Evolutionary conservation across 208 protist genomes (phyloP), one percentile per base, ranked within the genome.

Genomic region (Crithidia acanthocephali): DNA sequence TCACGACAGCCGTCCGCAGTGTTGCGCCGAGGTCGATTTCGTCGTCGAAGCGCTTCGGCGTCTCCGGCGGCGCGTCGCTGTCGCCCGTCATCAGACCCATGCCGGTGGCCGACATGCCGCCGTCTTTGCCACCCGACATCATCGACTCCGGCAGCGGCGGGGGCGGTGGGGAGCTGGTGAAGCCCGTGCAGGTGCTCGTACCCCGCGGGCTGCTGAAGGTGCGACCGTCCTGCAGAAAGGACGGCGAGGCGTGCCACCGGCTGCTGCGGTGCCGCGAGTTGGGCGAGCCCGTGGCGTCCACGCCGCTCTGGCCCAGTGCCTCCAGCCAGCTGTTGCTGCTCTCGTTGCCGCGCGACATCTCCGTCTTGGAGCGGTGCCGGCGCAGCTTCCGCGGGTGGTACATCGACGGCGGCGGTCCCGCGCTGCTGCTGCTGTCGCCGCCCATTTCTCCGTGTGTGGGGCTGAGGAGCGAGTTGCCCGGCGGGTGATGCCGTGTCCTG

Each of bases 1-100:
- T 67, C 57, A 64, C 63, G 20, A 76, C 71, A 6, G 71, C 71
- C 8, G 22, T 76, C 23, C 71, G 61, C 71, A 76, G 66, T 32
- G 71, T 70, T 2, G 56, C 47, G 37, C 71, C 71, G 23, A 76
- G 56, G 27, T 76, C 63, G 45, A 65, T 40, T 27, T 76, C 56
- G 25, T 76, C 63, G 27, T 68, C 62, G 35, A 48, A 68, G 32
- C 28, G 50, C 33, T 68, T 57, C 18, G n/a, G 48, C 22, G 13
- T 33, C 10, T 58, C 62, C 0, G 1, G 5, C 3, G 50, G 16
- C 22, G 18, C 10, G 27, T 40, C 44, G 23, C 27, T 53, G 27
- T n/a, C 30, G 13, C 1, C n/a, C 47, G 6, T 23, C 25, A n/a
- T n/a, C n/a, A n/a, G n/a, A n/a, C n/a, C n/a, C n/a, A n/a, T n/a